These are phyloP conservation scores for Wickerhamiella pararugosa DNA, from an alignment of 1,139 yeast species.

Conservation along the genomic window DNA sequence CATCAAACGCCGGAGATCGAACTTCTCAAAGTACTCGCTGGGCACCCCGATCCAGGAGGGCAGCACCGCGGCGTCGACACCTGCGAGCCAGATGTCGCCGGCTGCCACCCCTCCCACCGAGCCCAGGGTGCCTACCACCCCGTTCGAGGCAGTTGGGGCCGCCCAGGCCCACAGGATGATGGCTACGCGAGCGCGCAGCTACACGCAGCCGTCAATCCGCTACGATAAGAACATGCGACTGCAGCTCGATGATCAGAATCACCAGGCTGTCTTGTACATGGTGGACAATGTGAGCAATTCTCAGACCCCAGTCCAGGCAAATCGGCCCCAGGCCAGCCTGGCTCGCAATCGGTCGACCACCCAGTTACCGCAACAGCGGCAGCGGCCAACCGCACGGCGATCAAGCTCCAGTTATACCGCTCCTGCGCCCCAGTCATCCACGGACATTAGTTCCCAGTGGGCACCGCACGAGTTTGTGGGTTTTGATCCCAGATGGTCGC, in stretches of 20 bases:
- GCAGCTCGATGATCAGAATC: slow-evolving; percentile 14
- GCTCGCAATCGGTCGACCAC: neutral
- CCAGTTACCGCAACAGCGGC: neutral
- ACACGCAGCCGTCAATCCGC: slow-evolving; percentile 6
- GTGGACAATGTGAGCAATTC: slow-evolving; percentile 3
- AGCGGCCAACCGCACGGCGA: neutral
- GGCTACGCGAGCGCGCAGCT: slow-evolving; percentile 5
- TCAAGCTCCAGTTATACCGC: neutral
- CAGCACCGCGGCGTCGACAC: neutral
- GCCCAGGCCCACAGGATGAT: slow-evolving; percentile 3
- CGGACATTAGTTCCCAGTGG: neutral
- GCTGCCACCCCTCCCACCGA: slow-evolving; percentile 1
- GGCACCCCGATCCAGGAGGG: neutral
- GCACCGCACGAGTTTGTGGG: neutral
- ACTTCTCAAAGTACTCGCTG: neutral
- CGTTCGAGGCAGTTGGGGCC: slow-evolving; percentile 5
- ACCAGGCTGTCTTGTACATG: slow-evolving; percentile 14
- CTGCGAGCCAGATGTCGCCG: slow-evolving; percentile 4
- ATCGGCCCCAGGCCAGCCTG: neutral
- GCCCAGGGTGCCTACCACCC: neutral
- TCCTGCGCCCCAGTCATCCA: neutral
- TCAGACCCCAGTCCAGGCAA: no score
- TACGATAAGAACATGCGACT: slow-evolving; percentile 10
- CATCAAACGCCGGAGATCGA: slow-evolving; percentile 7
- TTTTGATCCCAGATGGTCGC: neutral